Evolutionary conservation across 192 early-diverging fungal genomes (phyloP).

Genomic region (Mortierella alpina): DNA sequence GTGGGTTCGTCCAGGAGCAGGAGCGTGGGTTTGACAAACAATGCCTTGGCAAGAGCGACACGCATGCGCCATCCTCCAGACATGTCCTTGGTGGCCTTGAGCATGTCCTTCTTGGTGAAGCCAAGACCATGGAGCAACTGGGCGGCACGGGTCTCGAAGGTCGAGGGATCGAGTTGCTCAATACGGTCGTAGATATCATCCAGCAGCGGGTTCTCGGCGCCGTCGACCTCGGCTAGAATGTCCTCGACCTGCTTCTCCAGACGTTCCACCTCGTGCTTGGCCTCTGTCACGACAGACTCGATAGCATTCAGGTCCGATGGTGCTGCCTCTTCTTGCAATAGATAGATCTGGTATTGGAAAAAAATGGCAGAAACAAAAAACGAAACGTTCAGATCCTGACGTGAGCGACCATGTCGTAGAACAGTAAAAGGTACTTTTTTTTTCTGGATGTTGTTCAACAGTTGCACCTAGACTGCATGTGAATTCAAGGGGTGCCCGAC

Average conservation of each 20-base stretch:
- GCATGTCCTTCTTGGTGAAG: constrained; percentile 90
- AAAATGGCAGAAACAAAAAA: background rate
- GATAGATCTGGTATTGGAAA: constrained; percentile 71
- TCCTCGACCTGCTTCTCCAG: constrained; percentile 95
- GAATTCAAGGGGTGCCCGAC: no score
- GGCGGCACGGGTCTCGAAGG: constrained; percentile 94
- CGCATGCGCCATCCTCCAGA: constrained; percentile 99
- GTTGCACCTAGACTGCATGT: no score
- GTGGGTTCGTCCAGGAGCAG: constrained; percentile 93
- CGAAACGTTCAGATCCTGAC: background rate
- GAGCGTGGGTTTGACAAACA: constrained; percentile 95
- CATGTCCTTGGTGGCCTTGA: constrained; percentile 93
- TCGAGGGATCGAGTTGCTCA: constrained; percentile 89
- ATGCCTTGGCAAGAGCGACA: constrained; percentile 93
- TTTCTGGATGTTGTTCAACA: no score
- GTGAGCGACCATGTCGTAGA: background rate
- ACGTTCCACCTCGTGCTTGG: constrained; percentile 89
- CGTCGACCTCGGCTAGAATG: constrained; percentile 81
- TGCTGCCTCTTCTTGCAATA: constrained; percentile 95
- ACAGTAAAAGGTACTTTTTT: no score
- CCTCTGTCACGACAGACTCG: constrained; percentile 90
- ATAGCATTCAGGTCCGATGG: constrained; percentile 93
- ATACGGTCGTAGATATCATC: constrained; percentile 98
- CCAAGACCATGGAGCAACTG: constrained; percentile 94
- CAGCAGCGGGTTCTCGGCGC: constrained; percentile 89